Evolutionary conservation across 2,329 filamentous ascomycete genomes (phyloP).

Genomic region (Lachnellula willkommii): DNA sequence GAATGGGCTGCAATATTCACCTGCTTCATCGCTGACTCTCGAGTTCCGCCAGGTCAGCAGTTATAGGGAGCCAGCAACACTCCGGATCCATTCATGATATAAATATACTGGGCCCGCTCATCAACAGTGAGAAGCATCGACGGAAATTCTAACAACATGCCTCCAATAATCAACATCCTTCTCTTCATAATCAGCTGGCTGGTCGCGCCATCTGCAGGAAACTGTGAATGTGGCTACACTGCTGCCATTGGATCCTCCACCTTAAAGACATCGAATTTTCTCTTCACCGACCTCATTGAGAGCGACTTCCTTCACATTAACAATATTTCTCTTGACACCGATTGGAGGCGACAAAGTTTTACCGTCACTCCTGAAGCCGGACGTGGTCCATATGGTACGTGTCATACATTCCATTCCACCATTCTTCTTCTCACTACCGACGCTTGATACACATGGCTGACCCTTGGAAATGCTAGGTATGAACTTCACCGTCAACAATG

Average conservation of each 20-base stretch:
- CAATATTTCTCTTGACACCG: constrained; percentile 44
- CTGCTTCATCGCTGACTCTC: too few species aligned
- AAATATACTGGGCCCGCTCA: not conserved
- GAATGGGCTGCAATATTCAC: too few species aligned
- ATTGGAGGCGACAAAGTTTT: constrained; percentile 65
- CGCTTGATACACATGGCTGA: not conserved
- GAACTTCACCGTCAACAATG: constrained; percentile 52
- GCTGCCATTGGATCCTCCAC: constrained; percentile 39
- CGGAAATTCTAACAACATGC: not conserved
- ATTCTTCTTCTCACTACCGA: not conserved
- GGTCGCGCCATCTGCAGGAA: constrained; percentile 31
- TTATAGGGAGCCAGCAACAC: too few species aligned
- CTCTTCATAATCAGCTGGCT: constrained; percentile 11
- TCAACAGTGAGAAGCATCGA: not conserved
- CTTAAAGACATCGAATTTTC: constrained; percentile 34
- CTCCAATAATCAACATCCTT: constrained; percentile 18
- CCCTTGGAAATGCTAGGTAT: constrained; percentile 36
- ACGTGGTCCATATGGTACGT: constrained; percentile 52
- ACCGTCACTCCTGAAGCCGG: constrained; percentile 54
- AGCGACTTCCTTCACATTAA: constrained; percentile 61
- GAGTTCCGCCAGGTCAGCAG: too few species aligned
- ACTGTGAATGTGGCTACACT: constrained; percentile 70
- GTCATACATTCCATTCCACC: not conserved
- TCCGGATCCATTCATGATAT: too few species aligned
- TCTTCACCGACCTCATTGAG: constrained; percentile 67